Base-by-base conservation (phyloP, 1,284 basidiomycete species). In the Fomes fomentarius region DNA sequence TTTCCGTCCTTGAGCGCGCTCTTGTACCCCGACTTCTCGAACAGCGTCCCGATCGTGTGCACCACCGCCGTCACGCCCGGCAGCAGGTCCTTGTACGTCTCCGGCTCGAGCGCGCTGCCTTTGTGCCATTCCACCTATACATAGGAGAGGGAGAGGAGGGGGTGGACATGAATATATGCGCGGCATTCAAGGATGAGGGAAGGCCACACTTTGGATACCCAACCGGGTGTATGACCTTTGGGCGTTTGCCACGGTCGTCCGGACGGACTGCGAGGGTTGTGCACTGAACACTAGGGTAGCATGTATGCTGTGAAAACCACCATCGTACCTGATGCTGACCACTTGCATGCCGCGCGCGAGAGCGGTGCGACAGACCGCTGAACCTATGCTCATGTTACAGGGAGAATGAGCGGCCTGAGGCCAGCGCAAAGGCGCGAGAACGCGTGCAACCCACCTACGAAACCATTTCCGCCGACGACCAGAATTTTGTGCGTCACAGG, bases 401-500 rank as follows among this genome's bases (percentile, higher is more conserved):
- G 34, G 47, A 17, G 19, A 19, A 50, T 47, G 28, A 34, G 35
- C 25, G 26, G 33, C 25, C 14, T 21, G 10, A n/a, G n/a, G n/a
- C 22, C 40, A 17, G 21, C 21, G 24, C 9, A 50, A 21, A 14
- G 6, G 11, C 10, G 7, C 15, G 9, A 17, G 35, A 4, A 17
- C 35, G 12, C 9, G 54, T 39, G 15, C 14, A 5, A 63, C 76
- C 57, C 63, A 91, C 94, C 95, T 61, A 98, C 85, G 76, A 96
- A 98, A 12, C 96, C 95, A 71, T 97, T 97, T 28, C 95, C 95
- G 17, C 96, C 96, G 1, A 97, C 84, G 28, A 98, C 94, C 8
- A 96, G 83, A 54, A 97, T 80, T 67, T 79, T 85, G 58, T 80
- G 83, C 58, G 78, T 60, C 56, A 78, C 61, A 50, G 65, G 54